These are phyloP conservation scores for Chernovozyma sophiae-reginae DNA, from an alignment of 1,139 yeast genomes.

Conservation along the genomic window DNA sequence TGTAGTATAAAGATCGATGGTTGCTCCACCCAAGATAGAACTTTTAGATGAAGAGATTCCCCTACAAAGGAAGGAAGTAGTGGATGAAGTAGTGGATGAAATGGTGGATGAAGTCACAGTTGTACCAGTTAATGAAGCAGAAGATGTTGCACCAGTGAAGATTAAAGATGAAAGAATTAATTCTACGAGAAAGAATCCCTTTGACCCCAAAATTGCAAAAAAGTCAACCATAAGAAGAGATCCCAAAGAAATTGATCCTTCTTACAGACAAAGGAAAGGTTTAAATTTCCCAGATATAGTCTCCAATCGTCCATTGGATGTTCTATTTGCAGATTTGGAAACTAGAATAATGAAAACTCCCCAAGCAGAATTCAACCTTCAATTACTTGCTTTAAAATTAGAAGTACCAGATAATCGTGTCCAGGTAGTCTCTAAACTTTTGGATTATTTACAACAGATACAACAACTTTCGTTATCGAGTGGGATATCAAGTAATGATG, in stretches of 20 bases:
- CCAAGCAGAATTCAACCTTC: slow-evolving; percentile 22
- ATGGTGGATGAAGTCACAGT: background rate
- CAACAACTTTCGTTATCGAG: slow-evolving; percentile 30
- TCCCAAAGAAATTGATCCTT: slow-evolving; percentile 31
- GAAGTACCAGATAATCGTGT: slow-evolving; percentile 3
- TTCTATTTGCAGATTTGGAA: slow-evolving; percentile 30
- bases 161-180: slow-evolving; percentile 3
- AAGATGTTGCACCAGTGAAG: slow-evolving; percentile 1
- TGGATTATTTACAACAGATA: slow-evolving; percentile 31
- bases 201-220: slow-evolving; percentile 18
- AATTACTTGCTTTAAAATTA: slow-evolving; percentile 10
- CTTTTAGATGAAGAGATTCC: slow-evolving; percentile 12
- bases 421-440: slow-evolving; percentile 17
- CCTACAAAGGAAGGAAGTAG: too few relatives aligned
- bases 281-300: slow-evolving; percentile 30
- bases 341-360: slow-evolving; percentile 18
- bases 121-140: too few relatives aligned
- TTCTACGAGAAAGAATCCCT: slow-evolving; percentile 24
- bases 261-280: slow-evolving; percentile 20
- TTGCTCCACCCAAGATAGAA: slow-evolving; percentile 31
- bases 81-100: too few relatives aligned
- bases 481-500: slow-evolving; percentile 15
- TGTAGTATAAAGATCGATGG: too few relatives aligned
- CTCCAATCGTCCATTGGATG: slow-evolving; percentile 34
- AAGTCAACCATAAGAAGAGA: slow-evolving; percentile 31